These are phyloP conservation scores for Lentinula aciculospora DNA, from an alignment of 768 basidiomycete genomes.

Conservation along the genomic window DNA sequence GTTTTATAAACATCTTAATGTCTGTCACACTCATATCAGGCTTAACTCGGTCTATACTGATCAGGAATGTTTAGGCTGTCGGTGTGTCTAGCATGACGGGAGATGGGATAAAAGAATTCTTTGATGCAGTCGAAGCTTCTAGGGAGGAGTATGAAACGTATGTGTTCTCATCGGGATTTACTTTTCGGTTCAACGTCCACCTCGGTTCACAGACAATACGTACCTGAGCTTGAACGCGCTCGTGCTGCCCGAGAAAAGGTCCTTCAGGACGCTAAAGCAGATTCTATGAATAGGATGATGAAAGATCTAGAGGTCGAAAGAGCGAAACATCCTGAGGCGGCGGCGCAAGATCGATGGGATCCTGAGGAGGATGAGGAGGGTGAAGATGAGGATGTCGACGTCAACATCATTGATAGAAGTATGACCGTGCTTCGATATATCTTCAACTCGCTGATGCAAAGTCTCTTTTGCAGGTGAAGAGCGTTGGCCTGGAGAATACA, in stretches of 20 bases:
- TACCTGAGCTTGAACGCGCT: constrained; percentile 81
- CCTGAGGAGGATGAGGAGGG: constrained; percentile 33
- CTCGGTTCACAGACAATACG: constrained; percentile 63
- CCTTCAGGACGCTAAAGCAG: constrained; percentile 61
- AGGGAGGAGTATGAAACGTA: constrained; percentile 87
- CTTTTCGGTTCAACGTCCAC: background rate
- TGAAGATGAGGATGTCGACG: constrained; percentile 50
- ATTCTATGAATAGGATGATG: constrained; percentile 75
- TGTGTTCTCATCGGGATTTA: constrained; percentile 16
- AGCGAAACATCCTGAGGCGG: constrained; percentile 51
- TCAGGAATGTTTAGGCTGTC: constrained; percentile 56
- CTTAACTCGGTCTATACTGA: background rate
- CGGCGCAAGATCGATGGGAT: constrained; percentile 58
- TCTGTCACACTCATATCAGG: constrained; percentile 23
- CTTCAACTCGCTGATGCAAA: background rate
- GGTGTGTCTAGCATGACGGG: constrained; percentile 96
- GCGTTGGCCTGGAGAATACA: constrained; percentile 66
- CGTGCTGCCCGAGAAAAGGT: constrained; percentile 57
- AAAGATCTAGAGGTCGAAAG: constrained; percentile 75
- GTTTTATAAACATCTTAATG: constrained; percentile 95
- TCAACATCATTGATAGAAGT: constrained; percentile 71
- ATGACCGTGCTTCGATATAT: constrained; percentile 22
- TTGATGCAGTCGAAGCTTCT: constrained; percentile 85
- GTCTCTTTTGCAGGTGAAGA: constrained; percentile 49
- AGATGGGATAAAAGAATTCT: constrained; percentile 88